Conservation (phyloP, 208 protist genomes). For the Trypanosoma scelopori region DNA sequence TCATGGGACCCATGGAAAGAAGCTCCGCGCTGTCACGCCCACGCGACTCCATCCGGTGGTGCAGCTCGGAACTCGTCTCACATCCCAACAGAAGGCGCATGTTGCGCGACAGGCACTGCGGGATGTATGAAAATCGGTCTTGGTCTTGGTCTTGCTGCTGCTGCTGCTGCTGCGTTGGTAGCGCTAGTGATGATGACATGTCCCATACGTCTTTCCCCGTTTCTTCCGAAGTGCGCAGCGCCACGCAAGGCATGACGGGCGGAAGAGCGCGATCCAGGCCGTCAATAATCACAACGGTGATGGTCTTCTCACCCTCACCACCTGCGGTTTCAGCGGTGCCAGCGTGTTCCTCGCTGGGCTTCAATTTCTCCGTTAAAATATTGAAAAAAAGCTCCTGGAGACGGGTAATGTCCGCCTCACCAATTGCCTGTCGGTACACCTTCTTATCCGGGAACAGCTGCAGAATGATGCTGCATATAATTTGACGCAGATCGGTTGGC, state of each 20-base stretch:
- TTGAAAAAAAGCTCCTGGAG: slow-evolving; percentile 53
- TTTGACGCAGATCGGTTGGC: slow-evolving; percentile 61
- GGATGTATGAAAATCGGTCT: slow-evolving; percentile 39
- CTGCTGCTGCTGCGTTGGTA: not conserved
- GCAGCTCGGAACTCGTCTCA: slow-evolving; percentile 24
- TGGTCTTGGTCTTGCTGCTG: not conserved
- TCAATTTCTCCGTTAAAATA: slow-evolving; percentile 29
- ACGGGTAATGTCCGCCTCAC: slow-evolving; percentile 59
- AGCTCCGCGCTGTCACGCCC: slow-evolving; percentile 69
- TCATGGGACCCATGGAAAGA: slow-evolving; percentile 41
- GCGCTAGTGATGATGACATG: too few species aligned
- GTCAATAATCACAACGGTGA: slow-evolving; percentile 58
- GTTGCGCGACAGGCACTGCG: slow-evolving; percentile 59
- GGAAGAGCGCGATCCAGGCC: slow-evolving; percentile 50
- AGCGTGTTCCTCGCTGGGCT: slow-evolving; percentile 5
- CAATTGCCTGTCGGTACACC: slow-evolving; percentile 54
- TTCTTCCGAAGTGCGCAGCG: slow-evolving; percentile 35
- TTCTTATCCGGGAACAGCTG: slow-evolving; percentile 60
- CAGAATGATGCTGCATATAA: slow-evolving; percentile 57
- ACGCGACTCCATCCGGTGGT: slow-evolving; percentile 26
- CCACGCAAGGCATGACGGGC: slow-evolving; percentile 49
- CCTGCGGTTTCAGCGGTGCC: not conserved
- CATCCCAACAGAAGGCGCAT: slow-evolving; percentile 69
- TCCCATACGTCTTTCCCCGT: slow-evolving; percentile 40
- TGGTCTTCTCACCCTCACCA: slow-evolving; percentile 2